phyloP scores from a whole-genome alignment of 306 rosid species.

The Styphnolobium japonicum region DNA sequence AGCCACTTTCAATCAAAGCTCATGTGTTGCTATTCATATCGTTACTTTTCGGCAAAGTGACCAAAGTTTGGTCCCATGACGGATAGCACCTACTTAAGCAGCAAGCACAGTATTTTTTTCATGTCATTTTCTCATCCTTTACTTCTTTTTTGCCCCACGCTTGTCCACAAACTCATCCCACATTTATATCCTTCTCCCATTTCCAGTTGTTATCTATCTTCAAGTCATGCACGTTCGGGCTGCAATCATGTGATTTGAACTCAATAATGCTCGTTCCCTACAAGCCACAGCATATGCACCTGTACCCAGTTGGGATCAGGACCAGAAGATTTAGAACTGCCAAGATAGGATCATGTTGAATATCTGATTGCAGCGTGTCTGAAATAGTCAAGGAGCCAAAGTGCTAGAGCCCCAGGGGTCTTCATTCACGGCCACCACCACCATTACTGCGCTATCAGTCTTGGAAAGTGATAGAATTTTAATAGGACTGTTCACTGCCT shows the following conservation, averaged over 20 bases:
- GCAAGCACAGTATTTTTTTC: not conserved
- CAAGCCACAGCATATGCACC: constrained; percentile 20
- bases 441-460: constrained; percentile 1
- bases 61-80: constrained; percentile 26
- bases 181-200: constrained; percentile 15
- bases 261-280: constrained; percentile 44
- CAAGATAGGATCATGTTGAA: not conserved
- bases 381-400: not conserved
- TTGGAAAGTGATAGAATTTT: constrained; percentile 28
- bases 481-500: not conserved
- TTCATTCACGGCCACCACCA: constrained; percentile 9
- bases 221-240: constrained; percentile 38
- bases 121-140: constrained; percentile 35
- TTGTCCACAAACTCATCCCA: constrained; percentile 28
- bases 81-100: not conserved
- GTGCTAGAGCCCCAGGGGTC: constrained; percentile 13
- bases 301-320: constrained; percentile 15
- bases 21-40: constrained; percentile 20
- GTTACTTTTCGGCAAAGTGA: constrained; percentile 20
- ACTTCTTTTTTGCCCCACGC: constrained; percentile 22
- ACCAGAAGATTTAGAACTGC: not conserved
- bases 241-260: constrained; percentile 19
- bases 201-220: constrained; percentile 2
- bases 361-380: constrained; percentile 15
- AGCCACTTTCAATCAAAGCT: not conserved